A percentile compares a stretch with the other conserved stretches of the same genome.
Evolutionary conservation across 2,329 filamentous ascomycete genomes (phyloP).

Genomic region (Apiospora arundinis): DNA sequence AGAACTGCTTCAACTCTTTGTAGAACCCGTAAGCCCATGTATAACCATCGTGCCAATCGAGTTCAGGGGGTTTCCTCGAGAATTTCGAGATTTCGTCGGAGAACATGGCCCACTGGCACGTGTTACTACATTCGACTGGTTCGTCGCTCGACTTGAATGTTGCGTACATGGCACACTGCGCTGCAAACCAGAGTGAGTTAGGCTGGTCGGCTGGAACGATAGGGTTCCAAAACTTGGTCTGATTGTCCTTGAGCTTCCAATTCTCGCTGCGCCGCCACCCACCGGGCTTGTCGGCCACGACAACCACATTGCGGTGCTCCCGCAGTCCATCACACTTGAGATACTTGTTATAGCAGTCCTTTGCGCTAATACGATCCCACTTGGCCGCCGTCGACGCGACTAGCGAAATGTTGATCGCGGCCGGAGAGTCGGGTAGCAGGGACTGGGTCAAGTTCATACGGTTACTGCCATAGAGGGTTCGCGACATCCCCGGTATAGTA

Average conservation of each 20-base stretch:
- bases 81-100: background rate
- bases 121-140: background rate
- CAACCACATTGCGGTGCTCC: slow-evolving; percentile 19
- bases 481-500: background rate
- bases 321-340: background rate
- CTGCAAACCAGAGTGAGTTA: slow-evolving; percentile 31
- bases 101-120: background rate
- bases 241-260: slow-evolving; percentile 30
- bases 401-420: background rate
- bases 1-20: background rate
- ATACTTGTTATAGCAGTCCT: slow-evolving; percentile 22
- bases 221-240: slow-evolving; percentile 28
- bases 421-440: background rate
- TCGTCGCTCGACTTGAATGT: background rate
- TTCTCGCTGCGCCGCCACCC: slow-evolving; percentile 33
- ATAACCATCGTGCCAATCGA: background rate
- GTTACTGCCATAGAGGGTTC: background rate
- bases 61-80: background rate
- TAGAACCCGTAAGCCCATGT: background rate
- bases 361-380: slow-evolving; percentile 17
- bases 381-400: background rate
- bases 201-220: slow-evolving; percentile 29
- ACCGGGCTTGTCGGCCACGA: slow-evolving; percentile 22
- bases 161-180: slow-evolving; percentile 29
- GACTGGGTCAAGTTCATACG: background rate